Evolutionary conservation across 192 early-diverging fungal species (phyloP), one percentile per base, ranked within the genome.

Genomic region (Coemansia sp.): DNA sequence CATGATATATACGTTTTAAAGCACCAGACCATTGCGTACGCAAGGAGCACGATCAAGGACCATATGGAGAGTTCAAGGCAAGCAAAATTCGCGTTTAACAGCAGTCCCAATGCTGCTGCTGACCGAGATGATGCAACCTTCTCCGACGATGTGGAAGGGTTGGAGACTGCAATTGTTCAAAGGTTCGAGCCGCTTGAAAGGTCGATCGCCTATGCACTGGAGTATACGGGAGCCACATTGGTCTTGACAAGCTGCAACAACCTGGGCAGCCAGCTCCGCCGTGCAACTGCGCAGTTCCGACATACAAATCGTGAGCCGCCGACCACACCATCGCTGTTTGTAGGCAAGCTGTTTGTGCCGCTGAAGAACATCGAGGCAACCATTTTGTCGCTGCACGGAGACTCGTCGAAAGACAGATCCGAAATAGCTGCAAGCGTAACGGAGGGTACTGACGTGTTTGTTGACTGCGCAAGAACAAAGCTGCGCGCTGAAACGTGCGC

Each of bases 281-380:
- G 75, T 17, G 72, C 75, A 36, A 72, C 70, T 14, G 72, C 75
- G 55, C 75, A 68, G 45, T 79, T 61, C 42, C 55, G 77, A 34
- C 71, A 73, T 48, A 79, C 77, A 0, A 74, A 74, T 11, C 67
- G 77, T 25, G 53, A 23, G 22, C 55, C 76, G 15, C 77, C 77
- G 14, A 57, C 59, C 0, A 17, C 34, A 2, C 50, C 77, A 3
- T 79, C 77, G 8, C 30, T 50, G 8, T 79, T 68, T 55, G 56
- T 72, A 4, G 29, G 42, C 20, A 61, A 65, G 28, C 36, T 79
- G 22, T 72, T 79, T 34, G 37, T 38, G 1, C 42, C 27, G 23
- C 65, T 72, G 15, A 30, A 29, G 3, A 54, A 36, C 22, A 45
- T 59, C 17, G 74, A 70, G 31, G n/a, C 53, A 10, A 28, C 41